Evolutionary conservation across 306 rosid species (phyloP), one percentile per base, ranked within the genome.

Genomic region (Quercus ilex): DNA sequence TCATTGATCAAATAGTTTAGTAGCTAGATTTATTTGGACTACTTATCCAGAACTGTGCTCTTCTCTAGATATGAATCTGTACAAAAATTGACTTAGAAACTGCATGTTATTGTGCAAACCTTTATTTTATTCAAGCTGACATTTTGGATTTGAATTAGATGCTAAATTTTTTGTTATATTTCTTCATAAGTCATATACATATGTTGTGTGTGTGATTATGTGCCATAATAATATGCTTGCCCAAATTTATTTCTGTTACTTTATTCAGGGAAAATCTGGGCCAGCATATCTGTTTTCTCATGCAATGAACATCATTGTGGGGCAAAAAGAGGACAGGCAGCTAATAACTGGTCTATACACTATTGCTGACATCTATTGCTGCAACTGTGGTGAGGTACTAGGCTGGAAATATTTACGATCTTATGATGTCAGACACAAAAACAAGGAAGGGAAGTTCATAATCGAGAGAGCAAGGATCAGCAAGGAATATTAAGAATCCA

Each of bases 361-460:
- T 18, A 56, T 80, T 52, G 90, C 89, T 21, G 85, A 81, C 53
- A 86, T 88, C 7, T 60, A 35, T 19, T 86, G 91, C 74, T 64
- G 69, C 77, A 53, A 76, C 2, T 88, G 89, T 55, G 86, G 88
- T 0, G 81, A 81, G 74, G 79, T 69, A n/a, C 52, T 85, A 33
- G 89, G 91, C 25, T 86, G 88, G 89, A 88, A 86, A 77, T 88
- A 83, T 55, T 8, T 88, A 3, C 68, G 67, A 69, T 87, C 86
- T 51, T 81, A 81, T 30, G 86, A 86, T 7, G 21, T 13, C 12
- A 9, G 9, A 6, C 76, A 88, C 4, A 83, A 35, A 77, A 74
- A 3, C 67, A 86, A 79, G 73, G 85, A 86, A 80, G 92, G 92
- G 2, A 84, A 15, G 64, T 86, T 84, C 9, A 57, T 84, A 20